Evolutionary conservation across 1,139 yeast species (phyloP).

Genomic region (Nakaseomyces kungkrabaensis): DNA sequence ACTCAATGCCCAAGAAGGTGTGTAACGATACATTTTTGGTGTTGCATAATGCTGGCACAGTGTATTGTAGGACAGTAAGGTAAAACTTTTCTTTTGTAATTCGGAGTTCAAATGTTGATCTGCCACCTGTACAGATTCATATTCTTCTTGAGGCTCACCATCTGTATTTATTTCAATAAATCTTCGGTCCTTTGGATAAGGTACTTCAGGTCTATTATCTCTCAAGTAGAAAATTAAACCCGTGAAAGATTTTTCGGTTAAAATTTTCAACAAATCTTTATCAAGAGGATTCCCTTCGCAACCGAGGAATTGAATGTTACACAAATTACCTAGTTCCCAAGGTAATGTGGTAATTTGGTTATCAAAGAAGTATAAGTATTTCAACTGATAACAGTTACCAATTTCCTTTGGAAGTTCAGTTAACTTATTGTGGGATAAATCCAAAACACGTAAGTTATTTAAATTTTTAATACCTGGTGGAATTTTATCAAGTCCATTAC

Average conservation of each 20-base stretch:
- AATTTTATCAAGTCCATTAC: constrained; percentile 61
- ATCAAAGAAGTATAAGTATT: constrained; percentile 80
- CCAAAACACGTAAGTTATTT: constrained; percentile 70
- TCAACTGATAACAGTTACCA: constrained; percentile 71
- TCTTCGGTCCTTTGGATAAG: constrained; percentile 62
- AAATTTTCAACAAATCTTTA: constrained; percentile 48
- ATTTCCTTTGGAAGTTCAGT: constrained; percentile 67
- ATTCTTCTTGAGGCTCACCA: constrained; percentile 48
- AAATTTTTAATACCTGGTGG: constrained; percentile 67
- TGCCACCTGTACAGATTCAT: constrained; percentile 25
- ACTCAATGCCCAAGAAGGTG: constrained; percentile 93
- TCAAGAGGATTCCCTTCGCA: constrained; percentile 88
- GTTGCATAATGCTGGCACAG: constrained; percentile 95
- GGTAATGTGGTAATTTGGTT: constrained; percentile 73
- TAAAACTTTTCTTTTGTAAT: constrained; percentile 40
- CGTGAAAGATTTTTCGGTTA: constrained; percentile 78
- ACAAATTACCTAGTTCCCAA: constrained; percentile 73
- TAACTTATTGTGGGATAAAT: constrained; percentile 70
- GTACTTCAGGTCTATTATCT: constrained; percentile 65
- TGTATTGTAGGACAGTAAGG: constrained; percentile 80
- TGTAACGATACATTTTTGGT: constrained; percentile 79
- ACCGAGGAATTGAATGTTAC: constrained; percentile 79
- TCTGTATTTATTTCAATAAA: constrained; percentile 76
- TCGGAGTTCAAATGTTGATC: constrained; percentile 28
- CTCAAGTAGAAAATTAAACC: constrained; percentile 72